Percentiles rank a stretch among this genome's conserved stretches.
These are phyloP conservation scores for Erodium maritimum DNA, from an alignment of 345 rosid genomes.

Conservation along the genomic window DNA sequence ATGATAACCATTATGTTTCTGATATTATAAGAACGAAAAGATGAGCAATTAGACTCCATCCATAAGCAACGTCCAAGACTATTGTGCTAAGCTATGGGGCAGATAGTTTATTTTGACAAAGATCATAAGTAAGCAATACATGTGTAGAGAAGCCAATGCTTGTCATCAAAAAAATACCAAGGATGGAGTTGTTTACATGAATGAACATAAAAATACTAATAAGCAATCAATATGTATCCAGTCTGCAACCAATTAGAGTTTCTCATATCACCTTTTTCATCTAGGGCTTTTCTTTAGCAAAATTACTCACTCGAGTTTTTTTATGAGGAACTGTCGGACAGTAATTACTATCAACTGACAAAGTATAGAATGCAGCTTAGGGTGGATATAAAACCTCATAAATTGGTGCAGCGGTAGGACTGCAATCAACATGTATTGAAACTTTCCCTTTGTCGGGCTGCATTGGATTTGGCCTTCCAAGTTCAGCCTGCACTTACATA, in stretches of 20 bases:
- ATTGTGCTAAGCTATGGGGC: background rate
- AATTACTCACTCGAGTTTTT: background rate
- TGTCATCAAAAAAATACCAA: background rate
- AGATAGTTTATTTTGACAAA: too few species aligned
- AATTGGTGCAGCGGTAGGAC: constrained; percentile 75
- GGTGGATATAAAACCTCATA: constrained; percentile 45
- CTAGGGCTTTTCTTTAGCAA: background rate
- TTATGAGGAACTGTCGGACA: background rate
- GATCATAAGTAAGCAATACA: background rate
- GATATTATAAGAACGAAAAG: too few species aligned
- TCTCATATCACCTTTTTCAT: too few species aligned
- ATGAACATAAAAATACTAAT: background rate
- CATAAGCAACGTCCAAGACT: background rate
- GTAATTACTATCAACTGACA: background rate
- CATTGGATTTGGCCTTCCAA: constrained; percentile 66
- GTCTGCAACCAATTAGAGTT: too few species aligned
- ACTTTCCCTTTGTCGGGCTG: constrained; percentile 84
- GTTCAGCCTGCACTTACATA: constrained; percentile 54
- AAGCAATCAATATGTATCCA: too few species aligned
- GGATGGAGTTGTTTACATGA: background rate
- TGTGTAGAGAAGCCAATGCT: background rate
- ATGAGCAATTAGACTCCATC: background rate
- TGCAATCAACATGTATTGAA: constrained; percentile 62
- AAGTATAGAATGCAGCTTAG: constrained; percentile 1
- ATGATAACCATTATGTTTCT: too few species aligned